A percentile compares a stretch with the other conserved stretches of the same genome.
Conservation (phyloP, 2,329 filamentous ascomycete species). For the Botrytis sinoallii region DNA sequence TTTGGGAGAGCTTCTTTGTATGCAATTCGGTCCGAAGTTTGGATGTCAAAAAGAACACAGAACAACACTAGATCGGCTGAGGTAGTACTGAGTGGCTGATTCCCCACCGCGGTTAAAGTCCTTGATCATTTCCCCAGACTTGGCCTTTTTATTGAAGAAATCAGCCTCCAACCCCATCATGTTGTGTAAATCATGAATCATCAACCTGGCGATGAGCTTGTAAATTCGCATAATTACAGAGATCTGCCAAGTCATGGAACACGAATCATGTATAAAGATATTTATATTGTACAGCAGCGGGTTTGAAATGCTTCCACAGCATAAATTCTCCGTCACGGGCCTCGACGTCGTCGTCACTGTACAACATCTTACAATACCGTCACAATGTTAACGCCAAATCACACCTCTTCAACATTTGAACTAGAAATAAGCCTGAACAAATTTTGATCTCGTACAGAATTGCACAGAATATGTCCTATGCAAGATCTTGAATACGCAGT, state of each 20-base stretch:
- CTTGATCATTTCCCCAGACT: slow-evolving; percentile 14
- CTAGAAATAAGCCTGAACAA: background rate
- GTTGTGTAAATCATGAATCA: background rate
- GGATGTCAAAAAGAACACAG: background rate
- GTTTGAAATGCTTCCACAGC: background rate
- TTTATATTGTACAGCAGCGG: background rate
- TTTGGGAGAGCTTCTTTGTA: background rate
- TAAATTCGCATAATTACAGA: background rate
- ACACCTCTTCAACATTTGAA: background rate
- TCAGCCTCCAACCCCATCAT: background rate
- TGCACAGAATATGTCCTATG: background rate
- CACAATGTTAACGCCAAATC: background rate
- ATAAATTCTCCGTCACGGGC: background rate
- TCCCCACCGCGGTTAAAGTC: background rate
- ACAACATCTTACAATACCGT: background rate
- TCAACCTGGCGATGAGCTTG: background rate
- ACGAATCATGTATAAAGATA: background rate
- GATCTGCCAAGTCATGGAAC: background rate
- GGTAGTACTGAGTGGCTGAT: background rate
- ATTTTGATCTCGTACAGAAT: background rate
- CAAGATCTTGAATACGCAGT: background rate
- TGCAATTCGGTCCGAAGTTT: slow-evolving; percentile 7
- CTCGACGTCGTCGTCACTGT: background rate
- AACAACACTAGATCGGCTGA: background rate
- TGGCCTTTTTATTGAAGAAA: background rate